Evolutionary conservation across 768 basidiomycete species (phyloP), one percentile per base, ranked within the genome.

Genomic region (Pseudohyphozyma bogoriensis): DNA sequence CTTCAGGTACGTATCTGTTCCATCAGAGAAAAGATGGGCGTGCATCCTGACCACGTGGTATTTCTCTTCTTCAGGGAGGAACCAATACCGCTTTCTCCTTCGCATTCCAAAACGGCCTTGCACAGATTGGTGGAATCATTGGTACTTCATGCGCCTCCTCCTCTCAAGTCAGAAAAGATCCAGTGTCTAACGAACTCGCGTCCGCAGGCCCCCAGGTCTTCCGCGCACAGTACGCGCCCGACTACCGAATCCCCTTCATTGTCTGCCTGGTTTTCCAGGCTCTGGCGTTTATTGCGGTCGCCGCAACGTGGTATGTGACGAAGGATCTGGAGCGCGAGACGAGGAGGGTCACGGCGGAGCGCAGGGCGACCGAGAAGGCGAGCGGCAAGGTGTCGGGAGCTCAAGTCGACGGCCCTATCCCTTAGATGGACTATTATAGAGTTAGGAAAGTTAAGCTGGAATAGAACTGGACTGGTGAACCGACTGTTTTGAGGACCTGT

Each of bases 121-220:
- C 60, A 2, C 58, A 68, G 24, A 20, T 52, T 22, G 51, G 33
- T 3, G 24, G 35, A 11, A 13, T 55, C 3, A 32, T n/a, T 18
- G 37, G 40, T 52, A 18, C 45, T 50, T 9, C 51, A 50, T 26
- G 35, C 60, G 49, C 58, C 54, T 45, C 32, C 1, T 3, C 32
- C 32, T 51, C 42, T 12, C 16, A 11, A 46, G n/a, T 22, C 56
- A 24, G 16, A 7, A 12, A 37, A 10, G 10, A 10, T 10, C 37
- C 18, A 42, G 29, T 31, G 3, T 50, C 35, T 8, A 42, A n/a
- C 32, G 24, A 3, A 33, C 65, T n/a, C n/a, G n/a, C 60, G 13
- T 65, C 59, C 53, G 56, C 63, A 22, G 64, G 9, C 5, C 32
- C 68, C 1, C 70, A 71, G 56, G 56, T 69, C 42, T 71, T 69